Conservation (phyloP, 2,329 filamentous ascomycete genomes). For the Curvularia spicifera region DNA sequence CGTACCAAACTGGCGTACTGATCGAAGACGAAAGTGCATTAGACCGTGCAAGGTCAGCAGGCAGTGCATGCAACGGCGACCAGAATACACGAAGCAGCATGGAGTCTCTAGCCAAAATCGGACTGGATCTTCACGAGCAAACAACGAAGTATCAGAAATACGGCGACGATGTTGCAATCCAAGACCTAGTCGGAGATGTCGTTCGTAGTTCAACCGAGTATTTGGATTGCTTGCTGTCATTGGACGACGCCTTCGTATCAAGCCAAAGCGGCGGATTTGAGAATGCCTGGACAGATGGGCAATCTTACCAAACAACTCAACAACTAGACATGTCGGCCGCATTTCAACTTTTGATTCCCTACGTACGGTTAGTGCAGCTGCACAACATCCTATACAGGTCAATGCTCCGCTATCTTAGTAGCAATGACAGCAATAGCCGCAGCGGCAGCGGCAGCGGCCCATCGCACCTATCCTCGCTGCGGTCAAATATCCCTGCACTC, state of each 20-base stretch:
- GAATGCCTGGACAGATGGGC: background rate
- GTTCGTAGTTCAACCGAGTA: background rate
- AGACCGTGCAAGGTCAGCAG: background rate
- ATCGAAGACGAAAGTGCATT: background rate
- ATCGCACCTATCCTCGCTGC: background rate
- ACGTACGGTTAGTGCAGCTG: slow-evolving; percentile 4
- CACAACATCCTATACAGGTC: slow-evolving; percentile 6
- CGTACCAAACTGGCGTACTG: background rate
- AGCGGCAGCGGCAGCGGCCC: background rate
- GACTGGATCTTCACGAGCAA: slow-evolving; percentile 3
- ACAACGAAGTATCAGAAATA: background rate
- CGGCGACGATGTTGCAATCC: background rate
- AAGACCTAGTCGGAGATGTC: background rate
- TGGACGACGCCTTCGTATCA: background rate
- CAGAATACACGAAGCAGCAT: background rate
- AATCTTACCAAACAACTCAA: background rate
- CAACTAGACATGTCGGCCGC: slow-evolving; percentile 4
- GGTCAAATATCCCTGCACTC: background rate
- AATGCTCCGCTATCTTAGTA: slow-evolving; percentile 2
- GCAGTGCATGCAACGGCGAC: background rate
- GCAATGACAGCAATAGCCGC: background rate
- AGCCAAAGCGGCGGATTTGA: background rate
- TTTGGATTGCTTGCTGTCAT: background rate
- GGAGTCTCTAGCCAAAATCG: slow-evolving; percentile 3
- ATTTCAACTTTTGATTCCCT: slow-evolving; percentile 4